Evolutionary conservation across 163 green algal species (phyloP).

Genomic region (Volvox carteri): DNA sequence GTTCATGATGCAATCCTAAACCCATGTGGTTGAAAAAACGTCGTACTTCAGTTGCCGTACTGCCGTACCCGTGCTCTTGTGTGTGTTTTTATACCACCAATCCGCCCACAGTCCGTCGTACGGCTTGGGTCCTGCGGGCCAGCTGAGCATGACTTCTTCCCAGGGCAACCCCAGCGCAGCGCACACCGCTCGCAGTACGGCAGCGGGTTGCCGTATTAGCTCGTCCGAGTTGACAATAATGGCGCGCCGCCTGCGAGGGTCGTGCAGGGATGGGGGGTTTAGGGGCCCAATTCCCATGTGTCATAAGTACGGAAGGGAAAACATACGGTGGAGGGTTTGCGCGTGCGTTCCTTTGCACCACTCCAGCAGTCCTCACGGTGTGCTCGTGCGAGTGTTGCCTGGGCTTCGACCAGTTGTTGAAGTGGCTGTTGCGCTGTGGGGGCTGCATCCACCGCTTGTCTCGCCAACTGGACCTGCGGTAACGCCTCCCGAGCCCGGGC

Average conservation of each 20-base stretch:
- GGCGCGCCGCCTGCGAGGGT: constrained; percentile 62
- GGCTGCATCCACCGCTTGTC: no score
- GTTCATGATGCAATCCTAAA: no score
- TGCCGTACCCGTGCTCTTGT: constrained; percentile 73
- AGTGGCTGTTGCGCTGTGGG: no score
- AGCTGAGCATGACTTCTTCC: constrained; percentile 80
- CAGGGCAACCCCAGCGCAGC: constrained; percentile 71
- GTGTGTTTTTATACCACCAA: constrained; percentile 81
- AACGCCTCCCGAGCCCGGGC: no score
- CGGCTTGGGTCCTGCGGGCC: constrained; percentile 81
- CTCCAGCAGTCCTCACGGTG: no score
- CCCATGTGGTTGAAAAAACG: background rate
- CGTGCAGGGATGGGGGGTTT: background rate
- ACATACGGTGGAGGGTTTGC: no score
- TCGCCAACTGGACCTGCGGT: no score
- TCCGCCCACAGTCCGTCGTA: constrained; percentile 84
- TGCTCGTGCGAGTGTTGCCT: no score
- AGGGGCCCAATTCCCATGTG: no score
- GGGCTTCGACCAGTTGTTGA: no score
- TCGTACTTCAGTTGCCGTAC: background rate
- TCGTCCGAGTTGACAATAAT: constrained; percentile 84
- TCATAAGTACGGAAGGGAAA: no score
- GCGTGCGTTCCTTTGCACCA: no score
- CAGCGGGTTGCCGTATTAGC: constrained; percentile 73
- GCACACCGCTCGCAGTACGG: constrained; percentile 78